A percentile compares a stretch with the other conserved stretches of the same genome.
Conservation (phyloP, 345 rosid genomes). For the Populus davidiana region DNA sequence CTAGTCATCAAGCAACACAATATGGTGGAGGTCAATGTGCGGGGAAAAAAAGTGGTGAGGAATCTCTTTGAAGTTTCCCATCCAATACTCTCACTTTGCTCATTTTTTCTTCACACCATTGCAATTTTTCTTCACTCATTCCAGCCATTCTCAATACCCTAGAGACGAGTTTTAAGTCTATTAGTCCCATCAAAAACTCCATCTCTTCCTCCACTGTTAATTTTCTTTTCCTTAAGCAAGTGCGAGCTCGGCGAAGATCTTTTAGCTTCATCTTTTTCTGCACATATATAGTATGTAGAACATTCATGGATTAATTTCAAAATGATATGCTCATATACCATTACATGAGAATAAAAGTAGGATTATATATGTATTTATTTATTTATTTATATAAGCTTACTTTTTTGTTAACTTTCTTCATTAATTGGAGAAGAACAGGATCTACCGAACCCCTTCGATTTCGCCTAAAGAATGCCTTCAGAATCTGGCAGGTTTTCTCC, state of each 20-base stretch:
- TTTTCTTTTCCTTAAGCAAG: conserved; percentile 71
- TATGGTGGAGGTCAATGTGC: conserved; percentile 57
- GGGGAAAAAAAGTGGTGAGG: conserved; percentile 82
- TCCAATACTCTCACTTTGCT: conserved; percentile 72
- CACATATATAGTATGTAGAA: neutral
- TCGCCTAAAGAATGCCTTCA: conserved; percentile 69
- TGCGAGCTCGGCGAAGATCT: conserved; percentile 59
- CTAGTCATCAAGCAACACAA: conserved; percentile 40
- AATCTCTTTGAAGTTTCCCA: conserved; percentile 85
- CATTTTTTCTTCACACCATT: conserved; percentile 98
- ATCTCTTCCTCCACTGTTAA: conserved; percentile 69
- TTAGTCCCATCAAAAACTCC: conserved; percentile 86
- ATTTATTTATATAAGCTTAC: conserved; percentile 32
- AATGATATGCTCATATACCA: neutral
- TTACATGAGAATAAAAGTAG: neutral
- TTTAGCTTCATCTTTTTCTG: conserved; percentile 86
- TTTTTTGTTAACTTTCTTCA: conserved; percentile 81
- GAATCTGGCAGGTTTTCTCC: conserved; percentile 64
- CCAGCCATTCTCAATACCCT: conserved; percentile 79
- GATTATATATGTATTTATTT: neutral
- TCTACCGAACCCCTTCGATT: conserved; percentile 63
- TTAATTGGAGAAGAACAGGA: conserved; percentile 71
- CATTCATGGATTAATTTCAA: neutral
- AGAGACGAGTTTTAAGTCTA: conserved; percentile 86
- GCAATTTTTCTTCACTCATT: conserved; percentile 66